Evolutionary conservation across 441 rosid genomes (phyloP).

Genomic region (Pelargonium citronellum): DNA sequence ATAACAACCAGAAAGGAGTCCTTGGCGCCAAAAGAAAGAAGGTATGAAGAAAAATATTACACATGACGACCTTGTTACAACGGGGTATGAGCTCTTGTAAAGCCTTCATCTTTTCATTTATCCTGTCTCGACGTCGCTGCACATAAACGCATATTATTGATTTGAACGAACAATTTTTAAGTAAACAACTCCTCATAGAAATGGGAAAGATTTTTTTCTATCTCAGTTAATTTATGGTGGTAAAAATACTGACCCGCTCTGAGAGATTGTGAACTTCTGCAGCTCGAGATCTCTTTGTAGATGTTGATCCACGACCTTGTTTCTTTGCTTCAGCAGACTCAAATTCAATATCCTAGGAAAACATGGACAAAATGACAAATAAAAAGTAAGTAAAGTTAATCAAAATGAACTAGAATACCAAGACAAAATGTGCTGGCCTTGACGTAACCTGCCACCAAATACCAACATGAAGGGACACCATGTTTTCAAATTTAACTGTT

Average conservation of each 20-base stretch:
- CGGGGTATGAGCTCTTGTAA: constrained; percentile 86
- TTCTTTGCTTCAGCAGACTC: constrained; percentile 50
- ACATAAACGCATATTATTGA: constrained; percentile 1
- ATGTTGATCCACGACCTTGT: constrained; percentile 52
- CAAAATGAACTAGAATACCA: not conserved
- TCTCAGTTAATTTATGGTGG: not conserved
- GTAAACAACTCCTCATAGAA: not conserved
- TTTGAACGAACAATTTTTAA: not conserved
- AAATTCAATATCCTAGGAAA: constrained; percentile 48
- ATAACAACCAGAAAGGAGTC: not conserved
- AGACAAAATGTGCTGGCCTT: too few species aligned
- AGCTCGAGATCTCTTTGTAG: constrained; percentile 78
- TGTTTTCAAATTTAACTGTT: too few species aligned
- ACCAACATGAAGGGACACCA: too few species aligned
- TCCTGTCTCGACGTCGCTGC: constrained; percentile 79
- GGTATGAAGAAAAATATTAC: too few species aligned
- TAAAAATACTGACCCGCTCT: constrained; percentile 56
- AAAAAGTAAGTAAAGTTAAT: not conserved
- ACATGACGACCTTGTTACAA: constrained; percentile 59
- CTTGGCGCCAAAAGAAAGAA: not conserved
- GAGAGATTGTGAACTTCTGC: constrained; percentile 95
- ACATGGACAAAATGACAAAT: not conserved
- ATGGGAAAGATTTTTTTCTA: not conserved
- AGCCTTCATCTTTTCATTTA: constrained; percentile 78
- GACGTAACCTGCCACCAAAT: too few species aligned